Conservation (phyloP, 2,329 filamentous ascomycete genomes). For the Beauveria australis region DNA sequence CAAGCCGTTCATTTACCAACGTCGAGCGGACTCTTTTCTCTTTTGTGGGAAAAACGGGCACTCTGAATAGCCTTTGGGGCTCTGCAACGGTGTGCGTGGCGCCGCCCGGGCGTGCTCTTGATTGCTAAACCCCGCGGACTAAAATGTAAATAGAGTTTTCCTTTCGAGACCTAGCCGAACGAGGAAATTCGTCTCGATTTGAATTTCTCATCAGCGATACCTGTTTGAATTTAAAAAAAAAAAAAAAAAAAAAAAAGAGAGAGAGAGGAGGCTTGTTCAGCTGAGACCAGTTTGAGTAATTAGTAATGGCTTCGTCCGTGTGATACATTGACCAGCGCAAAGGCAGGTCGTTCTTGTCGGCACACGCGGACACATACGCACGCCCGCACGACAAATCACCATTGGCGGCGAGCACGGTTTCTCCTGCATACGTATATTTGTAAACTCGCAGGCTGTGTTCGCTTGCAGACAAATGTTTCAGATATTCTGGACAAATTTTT, state of each 20-base stretch:
- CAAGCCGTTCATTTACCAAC: no score
- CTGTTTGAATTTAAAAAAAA: no score
- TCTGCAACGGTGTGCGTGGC: not conserved
- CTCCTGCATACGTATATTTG: no score
- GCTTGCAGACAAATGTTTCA: not conserved
- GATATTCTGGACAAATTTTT: not conserved
- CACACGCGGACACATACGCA: not conserved
- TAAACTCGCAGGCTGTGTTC: not conserved
- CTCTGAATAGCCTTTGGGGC: not conserved
- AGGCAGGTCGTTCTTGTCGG: not conserved
- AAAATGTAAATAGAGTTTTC: no score
- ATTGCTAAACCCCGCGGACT: not conserved
- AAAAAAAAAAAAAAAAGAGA: no score
- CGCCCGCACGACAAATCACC: not conserved
- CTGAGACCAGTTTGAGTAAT: not conserved
- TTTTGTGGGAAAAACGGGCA: no score
- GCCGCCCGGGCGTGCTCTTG: not conserved
- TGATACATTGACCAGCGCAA: not conserved
- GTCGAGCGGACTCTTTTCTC: no score
- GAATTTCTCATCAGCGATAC: no score
- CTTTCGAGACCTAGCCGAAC: no score
- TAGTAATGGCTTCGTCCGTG: not conserved
- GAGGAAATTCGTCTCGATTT: no score
- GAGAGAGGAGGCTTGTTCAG: not conserved
- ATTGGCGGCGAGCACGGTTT: not conserved